Percentiles rank a stretch among this genome's conserved stretches.
These are phyloP conservation scores for Alternaria angustiovoidea DNA, from an alignment of 2,329 filamentous ascomycete genomes.

Conservation along the genomic window DNA sequence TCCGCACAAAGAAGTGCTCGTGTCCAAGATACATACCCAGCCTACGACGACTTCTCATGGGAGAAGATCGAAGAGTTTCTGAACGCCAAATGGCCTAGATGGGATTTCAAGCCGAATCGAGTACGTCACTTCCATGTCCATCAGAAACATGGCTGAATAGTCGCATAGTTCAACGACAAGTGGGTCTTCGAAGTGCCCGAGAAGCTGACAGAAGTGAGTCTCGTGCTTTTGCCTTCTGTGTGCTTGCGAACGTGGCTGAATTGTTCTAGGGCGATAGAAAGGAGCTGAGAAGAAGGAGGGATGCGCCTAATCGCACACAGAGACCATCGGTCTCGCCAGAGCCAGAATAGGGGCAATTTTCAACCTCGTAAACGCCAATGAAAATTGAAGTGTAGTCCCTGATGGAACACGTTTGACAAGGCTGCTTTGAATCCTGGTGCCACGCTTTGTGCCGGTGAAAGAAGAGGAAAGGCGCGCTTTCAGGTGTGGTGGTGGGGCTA, in stretches of 20 bases:
- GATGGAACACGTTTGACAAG: too few relatives aligned
- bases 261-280: slow-evolving; percentile 15
- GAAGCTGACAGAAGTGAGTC: slow-evolving; percentile 19
- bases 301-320: slow-evolving; percentile 7
- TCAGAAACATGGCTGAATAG: too few relatives aligned
- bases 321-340: slow-evolving; percentile 10
- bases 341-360: background rate
- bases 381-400: too few relatives aligned
- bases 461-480: too few relatives aligned
- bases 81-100: slow-evolving; percentile 17
- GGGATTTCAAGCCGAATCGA: slow-evolving; percentile 20
- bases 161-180: slow-evolving; percentile 6
- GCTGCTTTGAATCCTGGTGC: too few relatives aligned
- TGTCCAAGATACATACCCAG: slow-evolving; percentile 23
- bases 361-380: too few relatives aligned
- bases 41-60: slow-evolving; percentile 26
- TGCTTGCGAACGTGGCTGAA: slow-evolving; percentile 4
- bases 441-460: too few relatives aligned
- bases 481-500: too few relatives aligned
- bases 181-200: slow-evolving; percentile 28
- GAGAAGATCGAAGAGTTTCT: slow-evolving; percentile 24
- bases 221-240: background rate
- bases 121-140: background rate
- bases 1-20: background rate
- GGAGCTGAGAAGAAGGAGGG: slow-evolving; percentile 13